These are phyloP conservation scores for Zymoseptoria passerinii DNA, from an alignment of 2,329 filamentous ascomycete species.

Conservation along the genomic window DNA sequence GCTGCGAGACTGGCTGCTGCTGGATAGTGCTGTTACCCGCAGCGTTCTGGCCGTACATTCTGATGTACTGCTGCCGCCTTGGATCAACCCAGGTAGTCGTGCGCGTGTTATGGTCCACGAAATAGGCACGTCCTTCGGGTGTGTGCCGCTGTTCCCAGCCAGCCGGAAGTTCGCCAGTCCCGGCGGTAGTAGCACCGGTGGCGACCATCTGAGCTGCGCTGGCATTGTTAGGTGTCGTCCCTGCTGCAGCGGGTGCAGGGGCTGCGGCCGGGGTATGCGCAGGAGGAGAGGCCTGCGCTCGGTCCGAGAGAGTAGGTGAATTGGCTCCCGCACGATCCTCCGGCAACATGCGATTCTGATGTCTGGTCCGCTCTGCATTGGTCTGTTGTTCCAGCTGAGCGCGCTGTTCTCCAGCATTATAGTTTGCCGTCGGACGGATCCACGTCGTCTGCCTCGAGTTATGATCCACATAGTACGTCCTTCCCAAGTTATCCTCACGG, in stretches of 20 bases:
- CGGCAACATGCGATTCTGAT: constrained; percentile 90
- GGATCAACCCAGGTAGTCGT: constrained; percentile 99
- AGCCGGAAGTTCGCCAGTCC: constrained; percentile 86
- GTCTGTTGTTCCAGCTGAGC: constrained; percentile 82
- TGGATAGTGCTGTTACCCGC: constrained; percentile 73
- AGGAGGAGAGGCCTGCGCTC: constrained; percentile 25
- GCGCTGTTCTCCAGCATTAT: constrained; percentile 67
- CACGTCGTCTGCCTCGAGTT: constrained; percentile 95
- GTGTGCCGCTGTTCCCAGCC: constrained; percentile 97
- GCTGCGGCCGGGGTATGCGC: constrained; percentile 27
- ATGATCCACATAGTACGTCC: constrained; percentile 97
- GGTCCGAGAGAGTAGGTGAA: constrained; percentile 63
- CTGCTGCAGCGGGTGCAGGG: constrained; percentile 18
- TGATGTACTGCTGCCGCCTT: constrained; percentile 91
- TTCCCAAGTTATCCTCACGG: constrained; percentile 84
- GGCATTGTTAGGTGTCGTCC: constrained; percentile 30
- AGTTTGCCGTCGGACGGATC: constrained; percentile 76
- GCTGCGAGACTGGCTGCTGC: constrained; percentile 93
- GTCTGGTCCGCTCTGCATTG: constrained; percentile 82
- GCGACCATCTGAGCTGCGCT: constrained; percentile 80
- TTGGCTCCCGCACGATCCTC: constrained; percentile 91
- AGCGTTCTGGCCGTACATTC: constrained; percentile 92
- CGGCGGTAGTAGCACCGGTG: constrained; percentile 87
- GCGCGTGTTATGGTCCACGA: constrained; percentile 95
- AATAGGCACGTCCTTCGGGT: constrained; percentile 89